Conservation (phyloP, 306 rosid genomes). For the Acacia crassicarpa region DNA sequence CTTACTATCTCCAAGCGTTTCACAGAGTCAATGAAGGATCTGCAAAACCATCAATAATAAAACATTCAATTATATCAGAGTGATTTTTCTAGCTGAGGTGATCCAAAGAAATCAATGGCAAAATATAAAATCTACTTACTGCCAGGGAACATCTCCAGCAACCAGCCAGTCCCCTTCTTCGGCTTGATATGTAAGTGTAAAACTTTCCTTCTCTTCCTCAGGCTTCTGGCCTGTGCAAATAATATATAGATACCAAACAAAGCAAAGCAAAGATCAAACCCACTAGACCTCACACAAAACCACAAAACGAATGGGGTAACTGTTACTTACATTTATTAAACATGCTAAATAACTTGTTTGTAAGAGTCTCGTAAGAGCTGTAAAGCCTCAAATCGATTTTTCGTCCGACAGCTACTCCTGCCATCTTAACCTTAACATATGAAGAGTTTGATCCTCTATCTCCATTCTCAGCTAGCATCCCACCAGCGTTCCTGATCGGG, state of each 20-base stretch:
- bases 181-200: conserved; percentile 59
- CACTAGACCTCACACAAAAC: conserved; percentile 10
- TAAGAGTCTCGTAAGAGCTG: conserved; percentile 57
- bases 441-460: conserved; percentile 40
- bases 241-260: not conserved
- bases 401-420: conserved; percentile 68
- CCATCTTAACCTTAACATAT: conserved; percentile 85
- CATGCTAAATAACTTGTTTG: conserved; percentile 53
- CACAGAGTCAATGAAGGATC: conserved; percentile 39
- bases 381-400: conserved; percentile 63
- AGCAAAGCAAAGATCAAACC: conserved; percentile 19
- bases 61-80: not conserved
- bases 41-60: conserved; percentile 38
- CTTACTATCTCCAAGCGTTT: conserved; percentile 41
- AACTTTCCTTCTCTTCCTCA: conserved; percentile 35
- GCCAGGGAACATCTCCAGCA: conserved; percentile 77
- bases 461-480: conserved; percentile 32
- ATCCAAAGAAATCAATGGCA: conserved; percentile 11
- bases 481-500: conserved; percentile 26
- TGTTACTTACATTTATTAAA: conserved; percentile 52
- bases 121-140: conserved; percentile 43
- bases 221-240: conserved; percentile 41
- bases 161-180: conserved; percentile 71
- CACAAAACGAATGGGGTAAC: not conserved
- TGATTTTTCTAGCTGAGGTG: not conserved